Base-by-base conservation (phyloP, 2,329 filamentous ascomycete genomes). In the Helotiales sp. region DNA sequence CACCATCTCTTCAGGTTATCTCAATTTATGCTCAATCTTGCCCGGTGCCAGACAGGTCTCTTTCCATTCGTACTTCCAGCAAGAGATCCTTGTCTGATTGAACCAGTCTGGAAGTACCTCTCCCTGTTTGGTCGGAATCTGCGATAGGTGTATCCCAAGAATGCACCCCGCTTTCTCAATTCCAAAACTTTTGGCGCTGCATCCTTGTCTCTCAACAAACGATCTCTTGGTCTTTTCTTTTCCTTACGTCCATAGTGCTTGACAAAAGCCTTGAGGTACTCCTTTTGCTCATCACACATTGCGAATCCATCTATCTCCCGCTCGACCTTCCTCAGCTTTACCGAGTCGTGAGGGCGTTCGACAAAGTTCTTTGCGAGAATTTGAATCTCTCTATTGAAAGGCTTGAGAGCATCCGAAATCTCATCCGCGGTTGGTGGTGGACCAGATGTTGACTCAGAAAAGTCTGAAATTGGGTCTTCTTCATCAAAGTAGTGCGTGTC, bases 401-500 rank as follows among this genome's bases (percentile, higher is more conserved):
- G 71, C 43, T 69, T 73, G n/a, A 78, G 68, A 4, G 75, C 76
- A 34, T 75, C 69, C 6, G 72, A 47, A 59, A 78, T 73, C 40
- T 78, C 76, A 45, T 73, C 66, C 15, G 67, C 28, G 8, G 72
- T 71, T 20, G 70, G 68, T 22, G 69, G 45, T 11, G 66, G 55
- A 7, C 24, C 58, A 5, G 61, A 49, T 4, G 70, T 50, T 6
- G 84, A 86, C 30, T 84, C 82, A 1, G 85, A 83, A 82, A 84
- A 83, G 73, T 91, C 89, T 37, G 86, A 88, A 61, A 95, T 87
- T 30, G 90, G 84, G 47, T 92, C 88, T 70, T 93, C 92, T 66
- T 93, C 90, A 66, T 97, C 92, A 75, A 98, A 98, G 77, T 97
- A 98, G 74, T 91, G 92, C 0, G 93, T 96, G 76, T 94, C 91